Evolutionary conservation across 2,329 filamentous ascomycete species (phyloP).

Genomic region (Fusarium brevicatenulatum): DNA sequence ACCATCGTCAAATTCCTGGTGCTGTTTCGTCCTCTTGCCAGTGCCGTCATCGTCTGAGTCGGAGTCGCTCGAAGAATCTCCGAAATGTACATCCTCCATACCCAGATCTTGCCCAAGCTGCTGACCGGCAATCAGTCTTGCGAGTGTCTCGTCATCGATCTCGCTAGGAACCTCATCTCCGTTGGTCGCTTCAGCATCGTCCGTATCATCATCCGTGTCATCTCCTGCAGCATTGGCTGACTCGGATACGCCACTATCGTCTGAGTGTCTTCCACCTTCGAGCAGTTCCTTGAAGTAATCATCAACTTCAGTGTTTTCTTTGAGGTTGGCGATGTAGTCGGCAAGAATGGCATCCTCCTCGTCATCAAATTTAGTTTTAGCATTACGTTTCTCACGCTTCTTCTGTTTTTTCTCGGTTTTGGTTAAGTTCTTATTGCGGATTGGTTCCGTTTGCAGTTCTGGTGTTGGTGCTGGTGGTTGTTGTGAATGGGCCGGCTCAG

Average conservation of each 20-base stretch:
- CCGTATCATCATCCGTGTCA: slow-evolving; percentile 21
- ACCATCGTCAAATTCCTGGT: slow-evolving; percentile 61
- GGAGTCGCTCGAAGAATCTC: slow-evolving; percentile 28
- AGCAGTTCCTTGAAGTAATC: slow-evolving; percentile 29
- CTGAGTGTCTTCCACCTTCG: slow-evolving; percentile 15
- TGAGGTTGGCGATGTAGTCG: slow-evolving; percentile 78
- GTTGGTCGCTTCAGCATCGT: slow-evolving; percentile 3
- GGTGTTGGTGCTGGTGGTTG: background rate
- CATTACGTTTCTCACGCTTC: slow-evolving; percentile 28
- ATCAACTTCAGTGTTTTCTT: slow-evolving; percentile 64
- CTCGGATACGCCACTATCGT: slow-evolving; percentile 49
- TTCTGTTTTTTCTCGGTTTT: slow-evolving; percentile 35
- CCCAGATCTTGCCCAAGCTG: slow-evolving; percentile 33
- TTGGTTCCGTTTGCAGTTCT: background rate
- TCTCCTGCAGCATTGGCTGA: slow-evolving; percentile 54
- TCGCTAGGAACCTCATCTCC: slow-evolving; percentile 32
- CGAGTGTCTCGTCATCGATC: slow-evolving; percentile 43
- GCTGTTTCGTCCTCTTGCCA: slow-evolving; percentile 53
- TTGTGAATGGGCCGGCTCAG: slow-evolving; percentile 6
- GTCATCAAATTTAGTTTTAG: slow-evolving; percentile 17
- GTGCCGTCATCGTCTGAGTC: slow-evolving; percentile 22
- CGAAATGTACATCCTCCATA: slow-evolving; percentile 30
- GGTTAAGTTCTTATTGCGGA: background rate
- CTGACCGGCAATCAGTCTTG: slow-evolving; percentile 41
- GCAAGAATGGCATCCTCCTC: slow-evolving; percentile 68